Base-by-base conservation (phyloP, 192 early-diverging fungal species). In the Gaertneriomyces semiglobifer region DNA sequence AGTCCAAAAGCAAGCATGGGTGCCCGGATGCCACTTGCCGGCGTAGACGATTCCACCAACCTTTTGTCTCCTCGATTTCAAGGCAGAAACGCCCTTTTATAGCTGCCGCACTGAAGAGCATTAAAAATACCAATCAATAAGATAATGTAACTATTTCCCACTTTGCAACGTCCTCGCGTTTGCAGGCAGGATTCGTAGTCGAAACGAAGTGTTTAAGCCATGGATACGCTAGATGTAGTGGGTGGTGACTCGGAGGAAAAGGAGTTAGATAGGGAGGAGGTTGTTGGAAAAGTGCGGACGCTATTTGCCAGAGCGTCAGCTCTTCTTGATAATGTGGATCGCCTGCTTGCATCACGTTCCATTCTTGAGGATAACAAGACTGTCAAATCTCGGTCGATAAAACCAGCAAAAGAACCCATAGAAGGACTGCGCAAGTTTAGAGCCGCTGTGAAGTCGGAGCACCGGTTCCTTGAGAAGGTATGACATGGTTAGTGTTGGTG, bases 391-490 rank as follows among this genome's bases (percentile, higher is more conserved):
- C 40, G 57, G 18, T 14, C 19, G 57, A 9, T 38, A 42, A 20
- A 11, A 33, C 11, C 11, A 16, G 14, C 61, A 40, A 10, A 58
- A 33, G 25, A 33, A 44, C 55, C 57, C 41, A 45, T 66, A 9
- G 58, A 62, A 19, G 71, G 71, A 7, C 59, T 73, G 53, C 9
- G 9, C 41, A 73, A 67, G 55, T 62, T 67, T 19, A 43, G 65
- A 7, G 20, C 64, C 2, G 7, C 61, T 4, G 60, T 63, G 8
- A 58, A 53, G 43, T 45, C 71, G 10, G 71, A 73, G 55, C 39
- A 66, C 14, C 41, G 48, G 16, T 73, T 73, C 25, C 44, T 73
- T 3, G 50, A 42, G 42, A 65, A 64, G 59, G 68, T 69, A 11
- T 4, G 66, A 7, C n/a, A 45, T 45, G 10, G 14, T 60, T 14